These are phyloP conservation scores for Diplocarpon rosae DNA, from an alignment of 2,329 filamentous ascomycete genomes.

Conservation along the genomic window DNA sequence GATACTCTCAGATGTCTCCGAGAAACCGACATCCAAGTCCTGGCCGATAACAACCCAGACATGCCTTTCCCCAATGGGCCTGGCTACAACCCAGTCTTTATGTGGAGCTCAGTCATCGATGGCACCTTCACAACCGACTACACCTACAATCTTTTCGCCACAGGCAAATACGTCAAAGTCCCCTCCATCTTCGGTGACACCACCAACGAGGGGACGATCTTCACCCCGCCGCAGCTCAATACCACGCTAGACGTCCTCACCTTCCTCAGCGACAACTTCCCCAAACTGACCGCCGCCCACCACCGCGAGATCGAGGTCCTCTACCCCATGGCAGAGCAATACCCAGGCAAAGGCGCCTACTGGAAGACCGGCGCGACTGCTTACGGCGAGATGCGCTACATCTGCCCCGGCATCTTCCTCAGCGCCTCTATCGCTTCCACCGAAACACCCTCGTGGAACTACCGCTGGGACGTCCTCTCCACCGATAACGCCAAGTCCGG, in stretches of 20 bases:
- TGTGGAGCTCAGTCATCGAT: constrained; percentile 31
- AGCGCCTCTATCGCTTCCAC: constrained; percentile 13
- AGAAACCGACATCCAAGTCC: constrained; percentile 29
- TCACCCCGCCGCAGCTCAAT: constrained; percentile 39
- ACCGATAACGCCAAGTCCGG: constrained; percentile 40
- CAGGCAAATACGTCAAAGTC: constrained; percentile 41
- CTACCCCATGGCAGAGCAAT: constrained; percentile 39
- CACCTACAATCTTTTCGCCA: constrained; percentile 37
- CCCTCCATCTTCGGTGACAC: constrained; percentile 45
- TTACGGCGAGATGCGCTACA: constrained; percentile 56
- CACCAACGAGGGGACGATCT: constrained; percentile 55
- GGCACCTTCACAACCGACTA: constrained; percentile 38
- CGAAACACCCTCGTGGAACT: constrained; percentile 45
- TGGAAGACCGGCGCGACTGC: constrained; percentile 47
- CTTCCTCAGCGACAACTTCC: constrained; percentile 49
- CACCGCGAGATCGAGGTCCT: constrained; percentile 40
- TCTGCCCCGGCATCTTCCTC: constrained; percentile 49
- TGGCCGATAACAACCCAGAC: constrained; percentile 34
- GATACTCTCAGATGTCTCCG: constrained; percentile 37
- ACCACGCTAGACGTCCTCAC: constrained; percentile 37
- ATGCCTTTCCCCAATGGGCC: constrained; percentile 29
- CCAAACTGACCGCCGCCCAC: constrained; percentile 39
- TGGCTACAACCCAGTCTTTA: constrained; percentile 28
- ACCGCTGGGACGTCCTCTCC: constrained; percentile 52
- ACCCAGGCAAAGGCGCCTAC: constrained; percentile 39